Conservation (phyloP, 352 stramenopile species). For the Phytophthora vignae region DNA sequence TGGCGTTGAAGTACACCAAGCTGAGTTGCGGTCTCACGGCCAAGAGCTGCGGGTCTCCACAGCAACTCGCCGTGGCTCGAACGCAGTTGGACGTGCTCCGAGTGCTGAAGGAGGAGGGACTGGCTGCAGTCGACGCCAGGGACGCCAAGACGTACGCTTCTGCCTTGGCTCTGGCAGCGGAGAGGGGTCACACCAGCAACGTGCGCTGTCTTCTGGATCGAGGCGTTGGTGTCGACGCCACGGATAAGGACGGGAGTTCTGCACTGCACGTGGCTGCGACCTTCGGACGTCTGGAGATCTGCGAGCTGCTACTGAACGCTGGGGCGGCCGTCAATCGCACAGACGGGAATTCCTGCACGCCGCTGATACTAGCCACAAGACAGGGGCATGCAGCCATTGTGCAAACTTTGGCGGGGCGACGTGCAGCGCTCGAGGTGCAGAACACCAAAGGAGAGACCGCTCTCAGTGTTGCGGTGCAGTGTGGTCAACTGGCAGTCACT, state of each 20-base stretch:
- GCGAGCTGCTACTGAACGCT: conserved; percentile 29
- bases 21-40: conserved; percentile 19
- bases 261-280: conserved; percentile 26
- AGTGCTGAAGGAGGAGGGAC: conserved; percentile 37
- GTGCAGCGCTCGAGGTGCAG: conserved; percentile 19
- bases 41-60: conserved; percentile 1
- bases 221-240: conserved; percentile 25
- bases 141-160: conserved; percentile 26
- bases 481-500: conserved; percentile 21
- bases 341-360: conserved; percentile 18
- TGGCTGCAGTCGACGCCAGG: conserved; percentile 16
- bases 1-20: conserved; percentile 29
- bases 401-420: conserved; percentile 10
- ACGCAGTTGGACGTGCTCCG: conserved; percentile 33
- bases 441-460: conserved; percentile 27
- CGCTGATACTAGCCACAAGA: conserved; percentile 36
- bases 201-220: conserved; percentile 34
- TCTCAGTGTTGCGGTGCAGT: conserved; percentile 31
- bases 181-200: conserved; percentile 29
- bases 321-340: conserved; percentile 23
- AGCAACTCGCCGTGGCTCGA: conserved; percentile 27
- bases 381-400: conserved; percentile 25
- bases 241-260: conserved; percentile 12
- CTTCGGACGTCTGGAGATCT: conserved; percentile 20
- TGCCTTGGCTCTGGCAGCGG: conserved; percentile 23